These are phyloP conservation scores for Wickerhamomyces canadensis DNA, from an alignment of 805 yeast genomes.

Conservation along the genomic window DNA sequence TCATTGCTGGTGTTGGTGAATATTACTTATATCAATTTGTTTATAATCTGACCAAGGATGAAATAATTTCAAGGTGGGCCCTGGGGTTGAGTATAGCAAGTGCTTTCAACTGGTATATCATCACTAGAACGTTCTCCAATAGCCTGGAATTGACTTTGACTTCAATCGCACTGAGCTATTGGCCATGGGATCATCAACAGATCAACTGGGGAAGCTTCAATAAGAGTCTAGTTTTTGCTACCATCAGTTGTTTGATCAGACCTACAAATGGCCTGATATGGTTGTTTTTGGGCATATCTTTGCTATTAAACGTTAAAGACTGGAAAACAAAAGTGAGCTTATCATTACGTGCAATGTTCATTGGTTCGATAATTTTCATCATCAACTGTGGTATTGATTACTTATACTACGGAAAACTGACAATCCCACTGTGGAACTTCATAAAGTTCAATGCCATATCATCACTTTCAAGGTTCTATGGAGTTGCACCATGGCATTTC, in stretches of 20 bases:
- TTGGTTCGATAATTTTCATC: constrained; percentile 25
- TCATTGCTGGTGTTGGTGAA: constrained; percentile 71
- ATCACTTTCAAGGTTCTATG: constrained; percentile 77
- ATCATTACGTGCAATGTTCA: constrained; percentile 16
- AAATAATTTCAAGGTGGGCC: constrained; percentile 34
- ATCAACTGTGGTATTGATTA: constrained; percentile 47
- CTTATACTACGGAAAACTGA: constrained; percentile 48
- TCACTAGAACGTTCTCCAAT: constrained; percentile 83
- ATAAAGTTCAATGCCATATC: constrained; percentile 72
- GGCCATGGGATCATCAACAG: constrained; percentile 54
- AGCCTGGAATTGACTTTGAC: constrained; percentile 73
- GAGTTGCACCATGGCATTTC: constrained; percentile 78
- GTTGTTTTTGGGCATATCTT: constrained; percentile 49
- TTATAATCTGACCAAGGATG: constrained; percentile 27
- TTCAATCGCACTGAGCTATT: constrained; percentile 54
- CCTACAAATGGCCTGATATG: constrained; percentile 84
- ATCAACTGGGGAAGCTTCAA: constrained; percentile 21
- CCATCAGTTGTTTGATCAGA: constrained; percentile 62
- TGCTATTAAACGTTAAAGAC: constrained; percentile 4
- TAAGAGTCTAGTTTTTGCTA: constrained; percentile 45
- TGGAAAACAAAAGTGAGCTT: constrained; percentile 11
- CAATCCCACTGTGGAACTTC: constrained; percentile 65
- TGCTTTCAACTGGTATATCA: constrained; percentile 76
- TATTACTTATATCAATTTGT: constrained; percentile 47
- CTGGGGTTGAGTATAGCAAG: constrained; percentile 50